Conservation (phyloP, 1,139 yeast genomes). For the Casaregolazyma suthepensis region DNA sequence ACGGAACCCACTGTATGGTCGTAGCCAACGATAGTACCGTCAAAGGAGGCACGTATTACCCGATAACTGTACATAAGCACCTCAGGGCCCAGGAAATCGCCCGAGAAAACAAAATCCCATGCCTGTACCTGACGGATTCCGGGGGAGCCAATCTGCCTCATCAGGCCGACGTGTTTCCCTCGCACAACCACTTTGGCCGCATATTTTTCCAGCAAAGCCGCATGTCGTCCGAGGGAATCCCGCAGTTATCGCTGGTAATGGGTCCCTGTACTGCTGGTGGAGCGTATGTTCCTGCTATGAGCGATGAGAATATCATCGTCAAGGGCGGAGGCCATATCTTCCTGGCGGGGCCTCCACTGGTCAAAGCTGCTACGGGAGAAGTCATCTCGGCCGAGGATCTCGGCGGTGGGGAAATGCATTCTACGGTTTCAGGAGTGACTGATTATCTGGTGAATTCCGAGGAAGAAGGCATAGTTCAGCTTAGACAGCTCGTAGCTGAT, state of each 20-base stretch:
- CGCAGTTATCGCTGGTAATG: constrained; percentile 32
- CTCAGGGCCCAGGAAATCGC: constrained; percentile 34
- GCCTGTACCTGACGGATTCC: constrained; percentile 31
- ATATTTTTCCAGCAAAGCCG: constrained; percentile 33
- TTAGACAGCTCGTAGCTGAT: constrained; percentile 29
- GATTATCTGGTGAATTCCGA: constrained; percentile 33
- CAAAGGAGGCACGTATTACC: constrained; percentile 35
- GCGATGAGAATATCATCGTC: constrained; percentile 34
- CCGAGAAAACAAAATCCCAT: constrained; percentile 30
- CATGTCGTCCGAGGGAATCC: constrained; percentile 31
- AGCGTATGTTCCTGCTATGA: constrained; percentile 35
- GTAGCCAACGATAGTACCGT: constrained; percentile 34
- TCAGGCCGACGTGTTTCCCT: constrained; percentile 34
- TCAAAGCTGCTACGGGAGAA: constrained; percentile 35
- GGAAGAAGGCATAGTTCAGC: constrained; percentile 31
- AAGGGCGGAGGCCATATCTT: constrained; percentile 33
- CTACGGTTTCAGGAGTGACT: constrained; percentile 31
- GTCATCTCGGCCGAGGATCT: constrained; percentile 33
- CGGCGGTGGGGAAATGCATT: constrained; percentile 35
- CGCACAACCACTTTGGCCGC: constrained; percentile 34
- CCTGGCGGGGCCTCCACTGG: constrained; percentile 35
- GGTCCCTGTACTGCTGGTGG: constrained; percentile 39
- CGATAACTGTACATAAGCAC: constrained; percentile 34
- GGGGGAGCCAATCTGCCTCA: constrained; percentile 36
- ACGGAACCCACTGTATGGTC: constrained; percentile 30